Percentiles rank a stretch among this genome's conserved stretches.
Evolutionary conservation across 2,329 filamentous ascomycete genomes (phyloP).

Genomic region (Pleoardoris graminearum): DNA sequence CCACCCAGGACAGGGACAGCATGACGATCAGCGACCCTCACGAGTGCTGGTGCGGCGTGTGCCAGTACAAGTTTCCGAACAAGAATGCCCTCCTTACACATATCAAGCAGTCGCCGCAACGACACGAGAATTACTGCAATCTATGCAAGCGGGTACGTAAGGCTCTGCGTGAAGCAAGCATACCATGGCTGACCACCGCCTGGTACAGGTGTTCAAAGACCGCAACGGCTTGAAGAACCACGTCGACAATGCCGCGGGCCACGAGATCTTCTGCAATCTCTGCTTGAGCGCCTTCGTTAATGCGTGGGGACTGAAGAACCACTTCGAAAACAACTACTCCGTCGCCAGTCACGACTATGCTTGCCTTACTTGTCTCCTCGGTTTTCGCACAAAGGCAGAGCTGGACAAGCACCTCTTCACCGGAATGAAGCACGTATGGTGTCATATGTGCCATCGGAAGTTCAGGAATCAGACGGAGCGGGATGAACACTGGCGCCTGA

Average conservation of each 20-base stretch:
- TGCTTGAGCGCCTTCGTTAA: conserved; percentile 42
- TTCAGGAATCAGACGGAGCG: conserved; percentile 38
- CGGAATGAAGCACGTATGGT: conserved; percentile 35
- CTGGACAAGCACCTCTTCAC: conserved; percentile 31
- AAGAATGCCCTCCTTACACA: conserved; percentile 31
- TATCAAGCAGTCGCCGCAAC: conserved; percentile 25
- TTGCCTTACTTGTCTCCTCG: conserved; percentile 35
- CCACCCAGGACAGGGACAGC: conserved; percentile 10
- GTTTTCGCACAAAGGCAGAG: conserved; percentile 24
- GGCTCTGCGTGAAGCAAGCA: too few relatives aligned
- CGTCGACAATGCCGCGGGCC: conserved; percentile 34
- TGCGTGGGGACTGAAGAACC: conserved; percentile 36
- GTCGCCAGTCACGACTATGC: conserved; percentile 32
- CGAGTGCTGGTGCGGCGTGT: conserved; percentile 42
- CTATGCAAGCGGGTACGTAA: conserved; percentile 32
- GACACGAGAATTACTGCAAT: conserved; percentile 40
- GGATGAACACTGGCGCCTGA: conserved; percentile 38
- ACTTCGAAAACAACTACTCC: conserved; percentile 39
- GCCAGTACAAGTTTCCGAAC: conserved; percentile 26
- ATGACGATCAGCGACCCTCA: conserved; percentile 22
- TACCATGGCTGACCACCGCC: too few relatives aligned
- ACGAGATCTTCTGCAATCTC: conserved; percentile 37
- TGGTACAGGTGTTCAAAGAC: conserved; percentile 36
- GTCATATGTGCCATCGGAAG: conserved; percentile 28
- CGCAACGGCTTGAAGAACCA: conserved; percentile 42